These are phyloP conservation scores for Hypseocharis bilobata DNA, from an alignment of 441 rosid genomes.

Conservation along the genomic window DNA sequence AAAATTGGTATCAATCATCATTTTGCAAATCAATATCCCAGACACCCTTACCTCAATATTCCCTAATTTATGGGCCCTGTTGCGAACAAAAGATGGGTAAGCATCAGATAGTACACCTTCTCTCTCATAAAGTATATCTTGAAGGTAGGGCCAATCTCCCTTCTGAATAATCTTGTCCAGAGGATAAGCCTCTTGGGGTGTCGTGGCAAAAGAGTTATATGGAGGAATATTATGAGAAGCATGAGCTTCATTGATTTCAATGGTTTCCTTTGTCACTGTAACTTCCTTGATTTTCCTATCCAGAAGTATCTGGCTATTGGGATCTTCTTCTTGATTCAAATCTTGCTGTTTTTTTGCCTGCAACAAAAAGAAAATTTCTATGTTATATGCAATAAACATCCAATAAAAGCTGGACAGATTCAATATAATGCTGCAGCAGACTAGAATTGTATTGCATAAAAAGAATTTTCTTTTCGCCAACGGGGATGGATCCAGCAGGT, in stretches of 20 bases:
- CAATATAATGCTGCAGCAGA: too few species aligned
- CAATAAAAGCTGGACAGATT: neutral
- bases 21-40: neutral
- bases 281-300: slow-evolving; percentile 31
- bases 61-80: slow-evolving; percentile 48
- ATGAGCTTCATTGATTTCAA: slow-evolving; percentile 32
- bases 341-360: slow-evolving; percentile 38
- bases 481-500: neutral
- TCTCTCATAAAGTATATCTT: slow-evolving; percentile 34
- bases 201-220: slow-evolving; percentile 41
- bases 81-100: slow-evolving; percentile 64
- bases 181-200: slow-evolving; percentile 60
- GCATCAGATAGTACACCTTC: slow-evolving; percentile 22
- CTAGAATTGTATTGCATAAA: neutral
- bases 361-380: slow-evolving; percentile 10
- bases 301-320: slow-evolving; percentile 32
- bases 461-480: neutral
- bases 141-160: slow-evolving; percentile 60
- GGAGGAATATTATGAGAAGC: slow-evolving; percentile 61
- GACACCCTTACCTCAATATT: slow-evolving; percentile 40
- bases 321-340: slow-evolving; percentile 37
- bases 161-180: slow-evolving; percentile 52
- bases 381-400: neutral
- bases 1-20: neutral
- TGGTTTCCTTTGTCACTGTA: slow-evolving; percentile 42